These are phyloP conservation scores for Mycena vulgaris DNA, from an alignment of 768 basidiomycete genomes.

Conservation along the genomic window DNA sequence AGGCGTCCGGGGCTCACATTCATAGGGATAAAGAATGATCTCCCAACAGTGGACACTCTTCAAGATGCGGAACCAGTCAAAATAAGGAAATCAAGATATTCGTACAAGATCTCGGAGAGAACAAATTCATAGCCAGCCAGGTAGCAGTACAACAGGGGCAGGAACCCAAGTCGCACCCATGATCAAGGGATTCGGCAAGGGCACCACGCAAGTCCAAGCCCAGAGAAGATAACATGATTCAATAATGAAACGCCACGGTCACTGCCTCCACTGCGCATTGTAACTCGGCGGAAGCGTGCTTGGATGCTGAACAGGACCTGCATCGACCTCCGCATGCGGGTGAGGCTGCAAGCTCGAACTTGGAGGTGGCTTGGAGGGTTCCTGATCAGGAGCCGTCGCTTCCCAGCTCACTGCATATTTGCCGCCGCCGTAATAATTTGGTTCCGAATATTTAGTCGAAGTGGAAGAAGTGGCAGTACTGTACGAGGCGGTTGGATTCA, in stretches of 20 bases:
- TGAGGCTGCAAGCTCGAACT: background rate
- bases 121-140: too few species aligned
- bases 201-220: background rate
- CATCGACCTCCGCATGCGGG: background rate
- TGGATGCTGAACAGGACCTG: background rate
- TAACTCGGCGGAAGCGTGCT: background rate
- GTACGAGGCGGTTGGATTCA: background rate
- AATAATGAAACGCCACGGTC: background rate
- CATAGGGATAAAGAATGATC: too few species aligned
- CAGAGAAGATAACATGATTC: background rate
- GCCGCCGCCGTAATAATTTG: background rate
- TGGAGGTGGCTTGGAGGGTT: background rate
- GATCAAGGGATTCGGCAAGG: too few species aligned
- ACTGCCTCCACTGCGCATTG: background rate
- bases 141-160: too few species aligned
- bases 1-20: too few species aligned
- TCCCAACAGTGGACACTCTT: too few species aligned
- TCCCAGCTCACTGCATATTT: background rate
- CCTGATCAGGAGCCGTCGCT: background rate
- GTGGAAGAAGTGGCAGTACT: background rate
- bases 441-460: background rate
- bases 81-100: too few species aligned
- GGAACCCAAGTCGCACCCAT: too few species aligned
- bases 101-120: too few species aligned
- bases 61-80: too few species aligned